These are phyloP conservation scores for Populus pruinosa DNA, from an alignment of 345 rosid genomes.

Conservation along the genomic window DNA sequence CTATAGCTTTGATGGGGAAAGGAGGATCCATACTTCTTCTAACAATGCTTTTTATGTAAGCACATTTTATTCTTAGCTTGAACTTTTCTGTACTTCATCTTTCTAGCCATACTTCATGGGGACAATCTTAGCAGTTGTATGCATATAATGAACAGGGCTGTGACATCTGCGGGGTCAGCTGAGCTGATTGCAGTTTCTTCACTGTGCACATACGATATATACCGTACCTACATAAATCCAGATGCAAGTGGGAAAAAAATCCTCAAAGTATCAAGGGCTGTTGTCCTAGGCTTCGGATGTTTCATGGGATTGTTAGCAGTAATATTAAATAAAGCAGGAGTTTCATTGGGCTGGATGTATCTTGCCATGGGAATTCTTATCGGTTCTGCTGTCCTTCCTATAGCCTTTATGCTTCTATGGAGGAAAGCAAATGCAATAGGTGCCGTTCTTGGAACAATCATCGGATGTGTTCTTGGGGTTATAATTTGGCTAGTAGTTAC, in stretches of 20 bases:
- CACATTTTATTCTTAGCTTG: neutral
- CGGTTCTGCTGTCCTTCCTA: conserved; percentile 89
- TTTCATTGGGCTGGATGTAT: conserved; percentile 96
- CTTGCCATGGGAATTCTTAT: conserved; percentile 87
- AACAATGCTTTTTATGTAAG: conserved; percentile 96
- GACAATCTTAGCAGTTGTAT: neutral
- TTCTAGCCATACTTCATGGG: neutral
- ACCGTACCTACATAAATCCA: conserved; percentile 85
- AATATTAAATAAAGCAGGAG: conserved; percentile 75
- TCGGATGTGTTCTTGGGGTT: conserved; percentile 74
- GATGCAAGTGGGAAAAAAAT: conserved; percentile 67
- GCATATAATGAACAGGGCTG: conserved; percentile 56
- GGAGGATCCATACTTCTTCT: conserved; percentile 84
- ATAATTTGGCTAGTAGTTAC: conserved; percentile 68
- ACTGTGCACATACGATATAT: conserved; percentile 79
- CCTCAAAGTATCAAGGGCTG: conserved; percentile 63
- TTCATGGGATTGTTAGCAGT: conserved; percentile 96
- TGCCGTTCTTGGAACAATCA: conserved; percentile 63
- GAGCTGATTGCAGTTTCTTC: conserved; percentile 94
- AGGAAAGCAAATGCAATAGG: conserved; percentile 81
- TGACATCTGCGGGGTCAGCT: conserved; percentile 89
- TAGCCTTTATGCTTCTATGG: conserved; percentile 92
- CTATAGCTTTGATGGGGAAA: conserved; percentile 94
- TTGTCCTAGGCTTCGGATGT: conserved; percentile 79
- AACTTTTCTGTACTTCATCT: neutral